These are phyloP conservation scores for Vicia villosa DNA, from an alignment of 306 rosid species.

Conservation along the genomic window DNA sequence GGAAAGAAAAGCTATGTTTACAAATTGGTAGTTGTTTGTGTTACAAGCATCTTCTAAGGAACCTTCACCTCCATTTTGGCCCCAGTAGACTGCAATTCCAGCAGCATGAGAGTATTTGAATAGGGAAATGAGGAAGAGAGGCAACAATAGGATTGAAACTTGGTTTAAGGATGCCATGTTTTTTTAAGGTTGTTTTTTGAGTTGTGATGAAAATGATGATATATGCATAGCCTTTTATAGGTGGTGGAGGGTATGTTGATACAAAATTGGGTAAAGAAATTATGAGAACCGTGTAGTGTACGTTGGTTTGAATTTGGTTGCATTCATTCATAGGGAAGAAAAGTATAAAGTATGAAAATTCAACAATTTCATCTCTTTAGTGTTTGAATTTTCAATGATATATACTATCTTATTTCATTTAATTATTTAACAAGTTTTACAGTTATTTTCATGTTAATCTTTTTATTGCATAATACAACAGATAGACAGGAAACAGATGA, in stretches of 20 bases:
- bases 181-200: not conserved
- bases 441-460: too few relatives aligned
- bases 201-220: conserved; percentile 3
- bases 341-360: not conserved
- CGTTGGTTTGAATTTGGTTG: conserved; percentile 23
- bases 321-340: not conserved
- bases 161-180: conserved; percentile 49
- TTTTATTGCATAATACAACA: too few relatives aligned
- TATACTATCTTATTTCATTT: too few relatives aligned
- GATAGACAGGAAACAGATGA: too few relatives aligned
- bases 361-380: not conserved
- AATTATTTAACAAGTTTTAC: too few relatives aligned
- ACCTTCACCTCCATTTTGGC: conserved; percentile 55
- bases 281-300: conserved; percentile 1
- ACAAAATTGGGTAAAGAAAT: not conserved
- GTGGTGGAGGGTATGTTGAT: conserved; percentile 17
- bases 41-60: conserved; percentile 54
- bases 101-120: conserved; percentile 39
- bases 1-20: conserved; percentile 60
- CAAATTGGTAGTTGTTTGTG: conserved; percentile 61
- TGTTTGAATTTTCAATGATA: not conserved
- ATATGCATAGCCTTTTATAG: conserved; percentile 9
- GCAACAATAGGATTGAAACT: conserved; percentile 26
- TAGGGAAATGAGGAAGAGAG: conserved; percentile 40
- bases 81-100: conserved; percentile 66